Percentiles rank a stretch among this genome's conserved stretches.
Conservation (phyloP, 2,329 filamentous ascomycete genomes). For the Penicillium griseofulvum region DNA sequence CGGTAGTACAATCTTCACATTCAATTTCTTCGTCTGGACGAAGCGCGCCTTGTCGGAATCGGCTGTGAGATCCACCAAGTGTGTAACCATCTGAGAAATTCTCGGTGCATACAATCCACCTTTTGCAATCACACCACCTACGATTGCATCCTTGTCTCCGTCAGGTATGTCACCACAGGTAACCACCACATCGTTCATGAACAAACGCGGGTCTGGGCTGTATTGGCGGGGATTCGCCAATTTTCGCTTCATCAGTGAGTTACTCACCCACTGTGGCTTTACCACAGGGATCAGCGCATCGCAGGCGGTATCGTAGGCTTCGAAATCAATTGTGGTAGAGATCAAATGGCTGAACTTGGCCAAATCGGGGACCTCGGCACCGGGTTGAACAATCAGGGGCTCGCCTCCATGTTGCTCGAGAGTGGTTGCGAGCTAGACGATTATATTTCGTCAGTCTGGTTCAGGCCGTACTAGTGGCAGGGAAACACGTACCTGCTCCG, state of each 20-base stretch:
- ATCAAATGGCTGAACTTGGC: constrained; percentile 62
- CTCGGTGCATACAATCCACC: constrained; percentile 76
- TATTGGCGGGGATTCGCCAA: constrained; percentile 76
- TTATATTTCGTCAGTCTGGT: constrained; percentile 8
- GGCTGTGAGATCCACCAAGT: constrained; percentile 78
- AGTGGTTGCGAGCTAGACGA: constrained; percentile 44
- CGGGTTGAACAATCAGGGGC: constrained; percentile 42
- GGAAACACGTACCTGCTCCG: constrained; percentile 39
- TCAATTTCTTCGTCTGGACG: constrained; percentile 63
- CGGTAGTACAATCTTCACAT: constrained; percentile 81
- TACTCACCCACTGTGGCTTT: constrained; percentile 74
- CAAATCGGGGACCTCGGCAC: constrained; percentile 39
- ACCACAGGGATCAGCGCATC: constrained; percentile 81
- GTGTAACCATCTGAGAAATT: constrained; percentile 73
- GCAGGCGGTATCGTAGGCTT: constrained; percentile 73
- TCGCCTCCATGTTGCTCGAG: constrained; percentile 52
- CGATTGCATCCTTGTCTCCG: constrained; percentile 87
- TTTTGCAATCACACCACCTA: constrained; percentile 83
- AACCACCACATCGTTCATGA: constrained; percentile 81
- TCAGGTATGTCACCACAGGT: constrained; percentile 80
- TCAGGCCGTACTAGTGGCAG: not conserved
- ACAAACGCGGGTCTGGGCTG: constrained; percentile 85
- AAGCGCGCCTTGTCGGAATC: constrained; percentile 64
- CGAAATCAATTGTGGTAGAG: constrained; percentile 82
- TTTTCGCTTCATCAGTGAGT: constrained; percentile 67